Evolutionary conservation across 2,329 filamentous ascomycete species (phyloP), one percentile per base, ranked within the genome.

Genomic region (Fusarium sp.): DNA sequence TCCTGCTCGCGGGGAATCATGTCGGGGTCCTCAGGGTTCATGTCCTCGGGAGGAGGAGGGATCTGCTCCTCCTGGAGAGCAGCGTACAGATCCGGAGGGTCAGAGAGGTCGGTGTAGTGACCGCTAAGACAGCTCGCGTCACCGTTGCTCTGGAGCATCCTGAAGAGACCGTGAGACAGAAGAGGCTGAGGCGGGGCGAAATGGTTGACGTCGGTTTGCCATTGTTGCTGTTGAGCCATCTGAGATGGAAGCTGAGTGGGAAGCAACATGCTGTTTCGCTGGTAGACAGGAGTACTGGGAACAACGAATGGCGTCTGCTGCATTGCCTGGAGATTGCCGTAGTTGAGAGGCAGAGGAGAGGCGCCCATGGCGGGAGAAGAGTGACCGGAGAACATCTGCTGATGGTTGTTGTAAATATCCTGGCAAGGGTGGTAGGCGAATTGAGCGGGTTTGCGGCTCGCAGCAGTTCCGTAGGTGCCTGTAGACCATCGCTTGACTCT

Each of bases 401-500:
- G 84, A 56, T 86, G 85, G 27, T 83, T 77, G 61, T 85, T 86
- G 72, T 89, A 90, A 30, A 86, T 81, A 56, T 91, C 90, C 56
- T 87, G 84, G 6, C 85, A 82, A 65, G 87, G 85, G 69, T 91
- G 86, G 77, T 90, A 90, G 45, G 90, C 83, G 69, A 90, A 88
- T 4, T 90, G 86, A 32, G 88, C 85, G 27, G 86, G 84, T 32
- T 89, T 84, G 59, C 87, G 82, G 74, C 81, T 87, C 25, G 83
- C 83, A 22, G 83, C 79, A 3, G 88, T 86, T 22, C 86, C 89
- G 64, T 91, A 93, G 6, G 90, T 92, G 16, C 91, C 91, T 6
- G 92, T 94, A 22, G 92, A 94, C 91, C 92, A 94, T 71, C 92
- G 85, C 83, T 94, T 93, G 77, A 85, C 89, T 67, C 90, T 87